These are phyloP conservation scores for Pigoraptor vietnamica DNA, from an alignment of 78 protist genomes.

Conservation along the genomic window DNA sequence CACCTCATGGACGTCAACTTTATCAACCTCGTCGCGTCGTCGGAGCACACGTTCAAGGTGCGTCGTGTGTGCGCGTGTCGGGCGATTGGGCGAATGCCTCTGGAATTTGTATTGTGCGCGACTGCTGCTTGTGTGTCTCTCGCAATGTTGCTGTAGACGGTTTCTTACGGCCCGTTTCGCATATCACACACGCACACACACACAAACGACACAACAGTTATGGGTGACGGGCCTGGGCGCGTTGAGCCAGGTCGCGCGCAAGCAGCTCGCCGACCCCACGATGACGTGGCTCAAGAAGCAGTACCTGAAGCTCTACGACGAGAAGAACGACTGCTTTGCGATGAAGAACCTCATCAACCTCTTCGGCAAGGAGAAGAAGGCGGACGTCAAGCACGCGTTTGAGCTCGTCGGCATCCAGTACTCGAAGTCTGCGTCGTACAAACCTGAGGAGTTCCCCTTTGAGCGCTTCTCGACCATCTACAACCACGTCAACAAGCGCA, in stretches of 20 bases:
- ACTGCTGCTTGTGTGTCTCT: no score
- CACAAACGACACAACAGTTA: neutral
- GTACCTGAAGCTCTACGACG: neutral
- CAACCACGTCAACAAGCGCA: neutral
- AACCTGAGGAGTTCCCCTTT: neutral
- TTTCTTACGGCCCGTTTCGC: no score
- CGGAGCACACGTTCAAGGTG: neutral
- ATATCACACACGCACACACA: neutral
- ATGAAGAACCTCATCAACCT: neutral
- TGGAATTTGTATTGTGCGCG: no score
- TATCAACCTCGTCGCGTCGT: neutral
- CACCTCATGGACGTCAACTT: conserved; percentile 7
- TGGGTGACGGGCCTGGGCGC: neutral
- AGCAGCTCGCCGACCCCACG: neutral
- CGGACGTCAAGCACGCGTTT: neutral
- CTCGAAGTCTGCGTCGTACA: neutral
- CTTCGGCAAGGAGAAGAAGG: conserved; percentile 3
- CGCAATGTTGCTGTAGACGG: no score
- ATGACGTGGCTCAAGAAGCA: neutral
- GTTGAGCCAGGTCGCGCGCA: neutral
- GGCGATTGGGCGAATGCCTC: neutral
- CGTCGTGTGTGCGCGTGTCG: neutral
- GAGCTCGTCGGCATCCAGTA: neutral
- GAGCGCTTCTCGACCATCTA: neutral
- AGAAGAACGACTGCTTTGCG: neutral